These are phyloP conservation scores for Alternaria ventricosa DNA, from an alignment of 2,329 filamentous ascomycete genomes.

Conservation along the genomic window DNA sequence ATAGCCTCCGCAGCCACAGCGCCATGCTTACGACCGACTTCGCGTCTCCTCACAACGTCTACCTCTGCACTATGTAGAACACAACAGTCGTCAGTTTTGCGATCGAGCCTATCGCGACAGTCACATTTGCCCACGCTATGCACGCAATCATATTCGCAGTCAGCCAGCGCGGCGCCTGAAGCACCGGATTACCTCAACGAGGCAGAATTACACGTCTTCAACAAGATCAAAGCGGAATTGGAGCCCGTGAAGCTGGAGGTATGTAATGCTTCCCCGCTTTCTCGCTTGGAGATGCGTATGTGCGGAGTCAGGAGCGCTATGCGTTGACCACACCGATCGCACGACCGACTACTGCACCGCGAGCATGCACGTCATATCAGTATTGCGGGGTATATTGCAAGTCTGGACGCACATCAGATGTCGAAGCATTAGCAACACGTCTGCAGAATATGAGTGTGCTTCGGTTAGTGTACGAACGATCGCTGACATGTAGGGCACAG, in stretches of 20 bases:
- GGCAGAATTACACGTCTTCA: conserved; percentile 56
- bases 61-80: conserved; percentile 11
- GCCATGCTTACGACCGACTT: conserved; percentile 25
- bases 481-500: conserved; percentile 44
- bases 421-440: not conserved
- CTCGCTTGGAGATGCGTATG: not conserved
- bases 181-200: conserved; percentile 57
- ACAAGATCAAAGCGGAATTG: conserved; percentile 52
- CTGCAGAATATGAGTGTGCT: not conserved
- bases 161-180: conserved; percentile 32
- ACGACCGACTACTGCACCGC: conserved; percentile 17
- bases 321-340: conserved; percentile 17
- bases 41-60: conserved; percentile 27
- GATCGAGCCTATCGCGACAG: conserved; percentile 7
- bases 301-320: conserved; percentile 8
- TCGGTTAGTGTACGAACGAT: not conserved
- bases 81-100: conserved; percentile 11
- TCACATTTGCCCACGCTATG: conserved; percentile 10
- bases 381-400: conserved; percentile 8
- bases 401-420: not conserved
- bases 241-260: conserved; percentile 56
- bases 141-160: conserved; percentile 34
- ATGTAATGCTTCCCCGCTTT: conserved; percentile 25
- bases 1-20: conserved; percentile 25
- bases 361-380: conserved; percentile 15